Base-by-base conservation (phyloP, 2,329 filamentous ascomycete genomes). In the Exophiala calicioides region DNA sequence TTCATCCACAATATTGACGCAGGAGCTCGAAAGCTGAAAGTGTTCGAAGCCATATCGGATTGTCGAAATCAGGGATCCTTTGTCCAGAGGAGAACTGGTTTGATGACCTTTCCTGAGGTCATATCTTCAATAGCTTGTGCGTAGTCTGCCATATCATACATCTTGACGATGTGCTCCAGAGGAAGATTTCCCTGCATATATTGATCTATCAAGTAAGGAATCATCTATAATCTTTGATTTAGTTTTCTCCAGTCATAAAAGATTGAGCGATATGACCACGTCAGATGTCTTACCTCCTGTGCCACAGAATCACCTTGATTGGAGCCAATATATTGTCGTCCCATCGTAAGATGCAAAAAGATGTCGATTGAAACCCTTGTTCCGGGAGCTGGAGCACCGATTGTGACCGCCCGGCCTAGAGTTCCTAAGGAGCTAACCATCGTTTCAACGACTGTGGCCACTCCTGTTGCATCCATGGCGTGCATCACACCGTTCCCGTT, bases 1-100 rank as follows among this genome's bases (percentile, higher is more conserved):
- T n/a, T n/a, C n/a, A n/a, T n/a, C n/a, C n/a, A n/a, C n/a, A n/a
- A n/a, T n/a, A n/a, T n/a, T n/a, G n/a, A n/a, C n/a, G n/a, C n/a
- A n/a, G n/a, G n/a, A n/a, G n/a, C n/a, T n/a, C n/a, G n/a, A n/a
- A n/a, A n/a, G n/a, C n/a, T n/a, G n/a, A n/a, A n/a, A n/a, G n/a
- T n/a, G n/a, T n/a, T n/a, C n/a, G n/a, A n/a, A n/a, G n/a, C n/a
- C n/a, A n/a, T n/a, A n/a, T n/a, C n/a, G n/a, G n/a, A n/a, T n/a
- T n/a, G n/a, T n/a, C n/a, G n/a, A n/a, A n/a, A n/a, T n/a, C n/a
- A n/a, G n/a, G n/a, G n/a, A n/a, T n/a, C n/a, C n/a, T 90, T 88
- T 66, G 96, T 90, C 0, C 38, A 47, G 7, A 10, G 23, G 3
- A 42, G 15, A 29, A 42, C 39, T 5, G 39, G 23, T 13, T 42